These are phyloP conservation scores for Linderina pennispora DNA, from an alignment of 192 early-diverging fungal species.

Conservation along the genomic window DNA sequence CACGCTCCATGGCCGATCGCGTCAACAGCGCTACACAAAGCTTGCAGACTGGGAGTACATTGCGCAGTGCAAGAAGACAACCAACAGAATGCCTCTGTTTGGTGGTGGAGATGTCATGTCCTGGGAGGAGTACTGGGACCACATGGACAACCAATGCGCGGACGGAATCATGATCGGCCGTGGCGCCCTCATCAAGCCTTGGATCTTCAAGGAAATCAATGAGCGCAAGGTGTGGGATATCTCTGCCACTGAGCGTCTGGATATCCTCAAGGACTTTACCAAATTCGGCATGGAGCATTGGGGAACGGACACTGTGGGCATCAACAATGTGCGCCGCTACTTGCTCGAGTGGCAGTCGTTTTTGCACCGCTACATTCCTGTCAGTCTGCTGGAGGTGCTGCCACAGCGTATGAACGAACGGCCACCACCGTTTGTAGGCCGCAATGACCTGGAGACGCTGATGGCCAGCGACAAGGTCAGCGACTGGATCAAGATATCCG, in stretches of 20 bases:
- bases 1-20: constrained; percentile 87
- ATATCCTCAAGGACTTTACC: constrained; percentile 77
- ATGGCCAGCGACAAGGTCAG: constrained; percentile 71
- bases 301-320: constrained; percentile 84
- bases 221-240: constrained; percentile 87
- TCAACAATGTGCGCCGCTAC: constrained; percentile 77
- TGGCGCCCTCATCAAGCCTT: constrained; percentile 93
- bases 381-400: constrained; percentile 84
- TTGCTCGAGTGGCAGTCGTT: constrained; percentile 77
- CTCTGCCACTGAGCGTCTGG: constrained; percentile 80
- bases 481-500: constrained; percentile 93
- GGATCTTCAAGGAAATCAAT: constrained; percentile 94
- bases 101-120: constrained; percentile 83
- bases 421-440: constrained; percentile 75
- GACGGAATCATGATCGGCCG: constrained; percentile 92
- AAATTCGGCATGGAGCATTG: constrained; percentile 91
- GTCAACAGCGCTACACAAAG: constrained; percentile 88
- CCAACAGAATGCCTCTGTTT: constrained; percentile 52
- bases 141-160: constrained; percentile 54
- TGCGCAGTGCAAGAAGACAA: constrained; percentile 44
- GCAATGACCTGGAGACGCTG: constrained; percentile 91
- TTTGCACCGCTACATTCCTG: constrained; percentile 77
- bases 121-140: constrained; percentile 75
- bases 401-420: constrained; percentile 92
- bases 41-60: constrained; percentile 94